Conservation (phyloP, 768 basidiomycete genomes). For the Phanerochaete sordida region DNA sequence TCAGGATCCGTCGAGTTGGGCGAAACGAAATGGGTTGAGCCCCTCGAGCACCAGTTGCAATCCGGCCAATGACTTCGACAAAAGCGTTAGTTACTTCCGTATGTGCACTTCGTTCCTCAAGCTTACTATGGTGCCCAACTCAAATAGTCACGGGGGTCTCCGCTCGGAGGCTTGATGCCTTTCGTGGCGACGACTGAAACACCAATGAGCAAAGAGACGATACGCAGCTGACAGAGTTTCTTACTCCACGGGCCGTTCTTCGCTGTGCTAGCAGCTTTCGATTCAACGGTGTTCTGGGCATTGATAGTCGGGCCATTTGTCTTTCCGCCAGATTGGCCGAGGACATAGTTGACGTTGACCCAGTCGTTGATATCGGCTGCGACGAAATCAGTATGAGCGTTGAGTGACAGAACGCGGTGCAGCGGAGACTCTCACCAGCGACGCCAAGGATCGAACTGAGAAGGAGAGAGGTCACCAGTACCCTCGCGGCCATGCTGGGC, state of each 20-base stretch:
- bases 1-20: conserved; percentile 13
- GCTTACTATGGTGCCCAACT: conserved; percentile 59
- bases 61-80: conserved; percentile 47
- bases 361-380: conserved; percentile 47
- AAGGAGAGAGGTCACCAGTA: neutral
- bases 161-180: conserved; percentile 31
- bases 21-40: conserved; percentile 20
- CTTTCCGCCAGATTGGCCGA: conserved; percentile 22
- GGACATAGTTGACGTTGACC: conserved; percentile 43
- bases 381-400: neutral
- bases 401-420: neutral
- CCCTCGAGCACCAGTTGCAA: conserved; percentile 46
- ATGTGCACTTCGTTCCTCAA: neutral
- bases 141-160: conserved; percentile 45
- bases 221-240: conserved; percentile 3
- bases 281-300: conserved; percentile 34
- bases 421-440: neutral
- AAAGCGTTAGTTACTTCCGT: neutral
- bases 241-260: conserved; percentile 38
- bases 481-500: neutral
- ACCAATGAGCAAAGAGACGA: neutral
- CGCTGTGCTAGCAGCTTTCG: conserved; percentile 33
- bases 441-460: neutral
- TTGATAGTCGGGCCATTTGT: conserved; percentile 24
- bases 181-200: conserved; percentile 34